A percentile compares a stretch with the other conserved stretches of the same genome.
phyloP scores from a whole-genome alignment of 495 filamentous ascomycete genomes.

The Annulohypoxylon bovei region DNA sequence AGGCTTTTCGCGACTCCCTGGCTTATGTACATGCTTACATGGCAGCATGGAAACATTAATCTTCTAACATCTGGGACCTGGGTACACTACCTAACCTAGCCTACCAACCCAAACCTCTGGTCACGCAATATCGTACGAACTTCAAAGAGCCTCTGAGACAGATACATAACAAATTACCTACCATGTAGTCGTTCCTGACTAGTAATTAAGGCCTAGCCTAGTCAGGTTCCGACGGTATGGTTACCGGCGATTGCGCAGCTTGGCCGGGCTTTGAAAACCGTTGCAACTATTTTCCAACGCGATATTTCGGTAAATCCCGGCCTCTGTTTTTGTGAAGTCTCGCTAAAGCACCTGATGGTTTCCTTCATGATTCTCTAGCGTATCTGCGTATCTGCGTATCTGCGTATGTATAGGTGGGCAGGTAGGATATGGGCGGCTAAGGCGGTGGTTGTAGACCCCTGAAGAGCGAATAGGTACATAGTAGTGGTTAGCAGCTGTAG shows the following conservation, averaged over 20 bases:
- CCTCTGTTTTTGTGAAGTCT: background rate
- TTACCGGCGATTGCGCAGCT: constrained; percentile 27
- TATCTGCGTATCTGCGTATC: too few species aligned
- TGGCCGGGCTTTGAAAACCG: constrained; percentile 22
- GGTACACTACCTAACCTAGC: background rate
- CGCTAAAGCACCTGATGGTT: background rate
- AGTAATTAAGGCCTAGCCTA: constrained; percentile 27
- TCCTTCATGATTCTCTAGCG: background rate
- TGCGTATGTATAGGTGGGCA: too few species aligned
- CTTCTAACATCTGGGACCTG: background rate
- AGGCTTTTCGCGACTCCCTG: constrained; percentile 10
- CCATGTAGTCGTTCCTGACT: constrained; percentile 34
- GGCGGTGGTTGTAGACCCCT: background rate
- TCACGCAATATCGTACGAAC: constrained; percentile 18
- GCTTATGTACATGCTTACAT: background rate
- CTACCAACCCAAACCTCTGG: constrained; percentile 14
- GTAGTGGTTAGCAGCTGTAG: constrained; percentile 4
- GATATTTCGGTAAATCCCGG: constrained; percentile 22
- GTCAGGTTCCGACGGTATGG: constrained; percentile 35
- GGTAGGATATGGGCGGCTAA: constrained; percentile 3
- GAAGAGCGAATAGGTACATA: background rate
- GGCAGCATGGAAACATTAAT: background rate
- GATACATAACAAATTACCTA: constrained; percentile 7
- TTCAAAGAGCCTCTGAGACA: constrained; percentile 33
- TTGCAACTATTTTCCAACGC: constrained; percentile 23